phyloP scores from a whole-genome alignment of 371 early-diverging fungal genomes.

The Encephalitozoon intestinalis region DNA sequence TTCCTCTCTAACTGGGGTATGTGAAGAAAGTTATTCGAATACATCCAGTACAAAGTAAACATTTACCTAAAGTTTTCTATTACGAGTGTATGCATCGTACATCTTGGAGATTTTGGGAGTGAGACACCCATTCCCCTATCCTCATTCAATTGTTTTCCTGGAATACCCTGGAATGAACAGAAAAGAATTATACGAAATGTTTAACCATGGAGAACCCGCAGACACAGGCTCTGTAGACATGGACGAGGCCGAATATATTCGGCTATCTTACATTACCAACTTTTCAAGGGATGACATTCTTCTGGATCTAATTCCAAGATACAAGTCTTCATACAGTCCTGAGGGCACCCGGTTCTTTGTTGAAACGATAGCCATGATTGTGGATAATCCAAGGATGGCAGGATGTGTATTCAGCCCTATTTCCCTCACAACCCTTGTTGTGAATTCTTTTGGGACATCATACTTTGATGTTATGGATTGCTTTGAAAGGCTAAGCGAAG shows the following conservation, averaged over 20 bases:
- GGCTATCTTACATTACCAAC: not conserved
- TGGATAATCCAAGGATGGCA: not conserved
- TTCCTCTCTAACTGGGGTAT: not conserved
- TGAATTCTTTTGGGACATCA: not conserved
- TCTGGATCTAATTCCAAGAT: not conserved
- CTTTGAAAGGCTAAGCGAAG: not conserved
- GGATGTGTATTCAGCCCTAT: not conserved
- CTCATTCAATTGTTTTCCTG: slow-evolving; percentile 1
- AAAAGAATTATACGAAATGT: slow-evolving; percentile 4
- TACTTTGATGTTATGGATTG: slow-evolving; percentile 2
- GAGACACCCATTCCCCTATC: too few species aligned
- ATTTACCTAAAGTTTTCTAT: not conserved
- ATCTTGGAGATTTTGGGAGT: too few species aligned
- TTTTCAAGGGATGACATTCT: not conserved
- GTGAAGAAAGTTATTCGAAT: not conserved
- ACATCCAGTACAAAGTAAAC: not conserved
- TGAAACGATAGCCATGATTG: not conserved
- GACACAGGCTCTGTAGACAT: not conserved
- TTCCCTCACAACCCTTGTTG: not conserved
- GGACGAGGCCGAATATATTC: not conserved
- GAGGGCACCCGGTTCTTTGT: not conserved
- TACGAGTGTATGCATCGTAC: too few species aligned
- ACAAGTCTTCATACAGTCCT: not conserved
- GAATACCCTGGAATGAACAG: slow-evolving; percentile 7
- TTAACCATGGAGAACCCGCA: not conserved